A percentile compares a stretch with the other conserved stretches of the same genome.
Conservation (phyloP, 2,329 filamentous ascomycete species). For the Byssochlamys sp. region DNA sequence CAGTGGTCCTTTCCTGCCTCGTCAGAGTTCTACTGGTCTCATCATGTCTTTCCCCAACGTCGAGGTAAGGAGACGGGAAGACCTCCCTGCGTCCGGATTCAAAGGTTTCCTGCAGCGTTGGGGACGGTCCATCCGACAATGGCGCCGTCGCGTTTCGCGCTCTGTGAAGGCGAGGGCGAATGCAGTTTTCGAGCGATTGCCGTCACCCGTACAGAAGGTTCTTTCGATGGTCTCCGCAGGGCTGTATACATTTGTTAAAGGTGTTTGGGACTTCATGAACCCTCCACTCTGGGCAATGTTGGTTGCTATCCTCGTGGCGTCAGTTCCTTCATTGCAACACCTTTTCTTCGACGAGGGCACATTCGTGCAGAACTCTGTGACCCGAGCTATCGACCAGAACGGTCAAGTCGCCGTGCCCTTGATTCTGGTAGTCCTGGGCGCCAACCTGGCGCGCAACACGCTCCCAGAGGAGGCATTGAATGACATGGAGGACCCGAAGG, state of each 20-base stretch:
- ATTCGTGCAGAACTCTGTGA: conserved; percentile 87
- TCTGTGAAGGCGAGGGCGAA: conserved; percentile 14
- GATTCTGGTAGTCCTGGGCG: conserved; percentile 88
- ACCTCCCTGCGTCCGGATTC: conserved; percentile 17
- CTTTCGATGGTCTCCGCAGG: conserved; percentile 36
- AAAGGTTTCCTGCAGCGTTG: conserved; percentile 18
- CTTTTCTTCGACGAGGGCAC: conserved; percentile 83
- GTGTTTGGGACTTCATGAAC: conserved; percentile 92
- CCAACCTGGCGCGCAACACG: conserved; percentile 87
- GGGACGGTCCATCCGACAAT: conserved; percentile 15
- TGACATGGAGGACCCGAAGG: conserved; percentile 59
- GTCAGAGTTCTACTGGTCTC: conserved; percentile 39
- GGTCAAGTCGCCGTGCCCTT: conserved; percentile 87
- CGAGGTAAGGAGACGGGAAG: conserved; percentile 19
- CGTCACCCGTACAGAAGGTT: conserved; percentile 42
- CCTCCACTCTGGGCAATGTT: conserved; percentile 97
- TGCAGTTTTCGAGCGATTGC: conserved; percentile 41
- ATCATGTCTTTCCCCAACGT: conserved; percentile 51
- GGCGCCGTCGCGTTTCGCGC: conserved; percentile 11
- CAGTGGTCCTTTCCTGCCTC: conserved; percentile 24
- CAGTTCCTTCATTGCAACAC: conserved; percentile 68
- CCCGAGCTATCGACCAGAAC: conserved; percentile 72
- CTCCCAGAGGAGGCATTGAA: conserved; percentile 56
- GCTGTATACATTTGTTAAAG: conserved; percentile 47
- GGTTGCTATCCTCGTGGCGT: conserved; percentile 78